Evolutionary conservation across 1,284 basidiomycete genomes (phyloP), one percentile per base, ranked within the genome.

Genomic region (Ganoderma lingzhi): DNA sequence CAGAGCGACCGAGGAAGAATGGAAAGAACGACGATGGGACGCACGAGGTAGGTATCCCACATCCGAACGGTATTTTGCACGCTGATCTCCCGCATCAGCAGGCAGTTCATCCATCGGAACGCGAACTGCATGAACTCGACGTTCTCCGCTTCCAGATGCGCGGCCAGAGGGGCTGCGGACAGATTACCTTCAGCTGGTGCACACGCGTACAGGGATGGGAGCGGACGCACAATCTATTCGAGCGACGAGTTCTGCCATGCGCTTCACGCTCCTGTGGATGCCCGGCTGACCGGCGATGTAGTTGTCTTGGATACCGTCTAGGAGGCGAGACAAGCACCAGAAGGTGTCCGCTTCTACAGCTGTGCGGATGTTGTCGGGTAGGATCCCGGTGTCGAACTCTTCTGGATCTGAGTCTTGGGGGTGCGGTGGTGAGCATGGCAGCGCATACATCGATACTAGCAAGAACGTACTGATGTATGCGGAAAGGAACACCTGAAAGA

Each of bases 81-180:
- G 74, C 91, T 96, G 74, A 99, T 93, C 83, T 98, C 96, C 68
- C 96, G 88, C 96, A 99, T 98, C 69, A 98, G 85, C 64, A 99
- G 83, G 78, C 97, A 98, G 78, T 99, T 98, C 95, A 99, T 98
- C 96, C 96, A 99, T 62, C 97, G 87, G 82, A 99, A 99, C 51
- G 97, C 96, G 74, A 98, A 99, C 79, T 99, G 96, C 91, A 99
- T 97, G 78, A 97, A 99, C 82, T 98, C 96, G 74, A 99, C 96
- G 75, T 94, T 94, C 80, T 99, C 92, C 15, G 90, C 84, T 71
- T 93, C 92, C 45, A 99, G 86, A 81, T 99, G 96, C 2, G 88
- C 83, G 4, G 91, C 87, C 19, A 98, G 86, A 1, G 94, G 93
- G 28, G 92, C 94, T 96, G 37, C 17, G 42, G 55, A 19, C 10